A percentile compares a stretch with the other conserved stretches of the same genome.
phyloP scores from a whole-genome alignment of 148 eudicot genomes.

The Arbutus unedo region DNA sequence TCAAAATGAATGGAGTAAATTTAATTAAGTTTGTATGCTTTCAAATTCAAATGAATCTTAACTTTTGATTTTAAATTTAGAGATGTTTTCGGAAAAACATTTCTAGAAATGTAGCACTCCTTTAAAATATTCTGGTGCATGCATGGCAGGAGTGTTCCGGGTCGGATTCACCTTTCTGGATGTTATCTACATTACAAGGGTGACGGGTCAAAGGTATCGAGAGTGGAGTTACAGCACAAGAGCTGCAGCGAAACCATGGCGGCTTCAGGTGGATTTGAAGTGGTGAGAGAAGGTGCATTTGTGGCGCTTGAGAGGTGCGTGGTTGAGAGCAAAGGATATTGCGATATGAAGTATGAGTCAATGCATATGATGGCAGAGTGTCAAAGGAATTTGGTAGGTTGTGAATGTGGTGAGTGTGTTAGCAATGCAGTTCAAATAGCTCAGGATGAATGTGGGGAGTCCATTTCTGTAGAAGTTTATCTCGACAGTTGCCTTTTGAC shows the following conservation, averaged over 20 bases:
- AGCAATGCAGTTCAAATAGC: neutral
- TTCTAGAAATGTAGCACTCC: no score
- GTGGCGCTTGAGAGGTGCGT: neutral
- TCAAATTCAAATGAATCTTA: no score
- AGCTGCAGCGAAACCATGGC: neutral
- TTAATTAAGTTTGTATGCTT: no score
- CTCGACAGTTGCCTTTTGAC: neutral
- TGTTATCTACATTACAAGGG: slow-evolving; percentile 5
- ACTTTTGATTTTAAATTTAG: no score
- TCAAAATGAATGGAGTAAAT: no score
- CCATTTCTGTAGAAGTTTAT: slow-evolving; percentile 3
- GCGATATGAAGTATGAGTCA: neutral
- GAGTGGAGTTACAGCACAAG: neutral
- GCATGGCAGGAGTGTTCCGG: neutral
- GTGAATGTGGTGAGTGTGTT: neutral
- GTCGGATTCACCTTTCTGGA: neutral
- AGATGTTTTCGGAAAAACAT: no score
- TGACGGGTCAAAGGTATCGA: neutral
- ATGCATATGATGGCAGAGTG: slow-evolving; percentile 4
- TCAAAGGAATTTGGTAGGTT: neutral
- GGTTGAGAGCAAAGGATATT: neutral
- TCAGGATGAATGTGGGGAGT: slow-evolving; percentile 4
- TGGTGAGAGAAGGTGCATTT: neutral
- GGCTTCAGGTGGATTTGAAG: neutral
- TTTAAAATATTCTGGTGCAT: neutral